Percentiles rank a stretch among this genome's conserved stretches.
Evolutionary conservation across 2,329 filamentous ascomycete genomes (phyloP).

Genomic region (Fusarium sacchari): DNA sequence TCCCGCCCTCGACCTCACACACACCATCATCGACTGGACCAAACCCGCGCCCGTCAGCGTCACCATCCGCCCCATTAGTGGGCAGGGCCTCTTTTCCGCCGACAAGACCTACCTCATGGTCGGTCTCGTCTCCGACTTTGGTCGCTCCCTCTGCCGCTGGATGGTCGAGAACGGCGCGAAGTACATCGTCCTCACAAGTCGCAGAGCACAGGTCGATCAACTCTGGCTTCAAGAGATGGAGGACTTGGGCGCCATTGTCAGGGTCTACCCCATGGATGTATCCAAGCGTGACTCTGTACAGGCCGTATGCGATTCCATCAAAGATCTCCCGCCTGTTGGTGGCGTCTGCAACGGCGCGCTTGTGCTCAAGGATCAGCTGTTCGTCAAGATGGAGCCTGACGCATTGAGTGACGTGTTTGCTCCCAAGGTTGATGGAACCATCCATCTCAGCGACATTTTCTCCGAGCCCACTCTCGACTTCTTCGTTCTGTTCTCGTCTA

Average conservation of each 20-base stretch:
- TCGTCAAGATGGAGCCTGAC: not conserved
- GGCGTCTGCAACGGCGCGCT: constrained; percentile 2
- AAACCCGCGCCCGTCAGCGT: not conserved
- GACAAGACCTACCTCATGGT: not conserved
- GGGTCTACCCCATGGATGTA: constrained; percentile 2
- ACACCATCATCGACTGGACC: not conserved
- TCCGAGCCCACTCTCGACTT: not conserved
- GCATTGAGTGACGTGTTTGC: not conserved
- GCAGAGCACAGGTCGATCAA: not conserved
- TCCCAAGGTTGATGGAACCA: not conserved
- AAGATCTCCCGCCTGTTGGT: not conserved
- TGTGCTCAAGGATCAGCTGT: not conserved
- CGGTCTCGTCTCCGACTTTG: constrained; percentile 1
- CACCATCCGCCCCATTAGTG: not conserved
- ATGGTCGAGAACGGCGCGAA: not conserved
- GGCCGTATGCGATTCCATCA: not conserved
- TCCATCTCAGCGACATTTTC: not conserved
- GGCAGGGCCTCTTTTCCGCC: not conserved
- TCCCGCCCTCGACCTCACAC: not conserved
- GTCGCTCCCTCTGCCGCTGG: not conserved
- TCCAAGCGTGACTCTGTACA: not conserved
- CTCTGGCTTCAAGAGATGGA: constrained; percentile 2
- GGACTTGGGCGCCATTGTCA: not conserved
- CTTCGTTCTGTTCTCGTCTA: not conserved
- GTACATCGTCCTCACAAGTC: not conserved